Evolutionary conservation across 345 rosid genomes (phyloP), one percentile per base, ranked within the genome.

Genomic region (Excoecaria cochinchinensis): DNA sequence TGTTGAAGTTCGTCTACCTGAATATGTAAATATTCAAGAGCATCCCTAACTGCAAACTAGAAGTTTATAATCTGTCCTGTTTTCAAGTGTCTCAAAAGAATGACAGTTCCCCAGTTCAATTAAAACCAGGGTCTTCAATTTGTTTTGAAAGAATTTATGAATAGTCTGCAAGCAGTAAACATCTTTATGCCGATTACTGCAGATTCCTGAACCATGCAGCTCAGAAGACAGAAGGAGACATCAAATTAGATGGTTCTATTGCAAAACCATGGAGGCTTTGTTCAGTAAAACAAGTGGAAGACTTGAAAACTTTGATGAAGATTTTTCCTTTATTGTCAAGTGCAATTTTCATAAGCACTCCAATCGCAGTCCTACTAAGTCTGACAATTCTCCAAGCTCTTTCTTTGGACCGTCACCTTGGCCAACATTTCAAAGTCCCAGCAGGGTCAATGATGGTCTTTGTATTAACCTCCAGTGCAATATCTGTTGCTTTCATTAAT

Each of bases 241-340:
- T 31, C 2, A 2, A 31, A 56, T 48, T 68, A 4, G 85, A 84
- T 11, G 81, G 75, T 44, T 74, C 83, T 6, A 51, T 72, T 17
- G 72, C 75, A n/a, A 86, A 63, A 60, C 77, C 68, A 4, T 87
- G 93, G 90, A 85, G 85, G 58, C 68, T 89, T 22, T 84, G 89
- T 73, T 69, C 86, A 8, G 83, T 85, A 64, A 85, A 86, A 22
- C 85, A 89, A 81, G 93, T 88, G 51, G 96, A 88, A 44, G 48
- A 44, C 10, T 8, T 44, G 10, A 44, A 44, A 44, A 4, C 48
- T 6, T 44, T 44, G 48, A 24, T 89, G 17, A 81, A 71, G 69
- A 78, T 87, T 72, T 67, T 82, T 44, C 93, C 90, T 4, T 47
- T 82, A 4, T 81, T 79, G 77, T 70, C 86, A 67, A 19, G 79